Evolutionary conservation across 257 asterid genomes (phyloP).

Genomic region (Paulownia fortunei): DNA sequence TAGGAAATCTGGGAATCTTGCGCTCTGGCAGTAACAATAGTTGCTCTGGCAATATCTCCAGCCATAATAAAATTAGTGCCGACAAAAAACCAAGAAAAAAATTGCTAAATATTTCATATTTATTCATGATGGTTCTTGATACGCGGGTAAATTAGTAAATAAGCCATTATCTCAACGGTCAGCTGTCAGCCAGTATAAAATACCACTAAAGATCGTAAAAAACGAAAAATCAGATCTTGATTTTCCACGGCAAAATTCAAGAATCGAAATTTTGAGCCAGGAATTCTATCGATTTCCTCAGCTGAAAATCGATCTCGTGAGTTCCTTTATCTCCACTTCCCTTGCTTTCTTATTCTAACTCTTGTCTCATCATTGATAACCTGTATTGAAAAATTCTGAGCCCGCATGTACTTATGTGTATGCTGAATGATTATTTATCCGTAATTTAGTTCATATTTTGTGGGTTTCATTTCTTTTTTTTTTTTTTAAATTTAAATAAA

Average conservation of each 20-base stretch:
- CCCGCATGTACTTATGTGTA: background rate
- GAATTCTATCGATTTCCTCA: conserved; percentile 4
- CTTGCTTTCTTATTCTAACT: background rate
- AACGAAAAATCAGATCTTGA: conserved; percentile 10
- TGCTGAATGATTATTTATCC: background rate
- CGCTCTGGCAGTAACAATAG: background rate
- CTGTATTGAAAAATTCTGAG: background rate
- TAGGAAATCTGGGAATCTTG: background rate
- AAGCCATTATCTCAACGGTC: conserved; percentile 16
- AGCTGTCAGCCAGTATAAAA: conserved; percentile 5
- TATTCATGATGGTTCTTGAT: background rate
- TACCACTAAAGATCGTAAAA: background rate
- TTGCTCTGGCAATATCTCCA: background rate
- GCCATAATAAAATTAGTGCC: background rate
- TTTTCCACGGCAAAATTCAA: conserved; percentile 21
- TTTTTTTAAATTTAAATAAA: background rate
- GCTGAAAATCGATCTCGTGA: conserved; percentile 24
- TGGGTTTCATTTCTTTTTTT: background rate
- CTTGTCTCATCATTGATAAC: conserved; percentile 7
- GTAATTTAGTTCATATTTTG: background rate
- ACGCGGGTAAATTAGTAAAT: background rate
- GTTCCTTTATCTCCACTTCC: background rate
- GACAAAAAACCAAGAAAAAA: background rate
- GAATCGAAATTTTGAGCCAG: conserved; percentile 27
- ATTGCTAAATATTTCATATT: background rate